A percentile compares a stretch with the other conserved stretches of the same genome.
phyloP scores from a whole-genome alignment of 129 eudicot species.

The Heracleum sosnowskyi region DNA sequence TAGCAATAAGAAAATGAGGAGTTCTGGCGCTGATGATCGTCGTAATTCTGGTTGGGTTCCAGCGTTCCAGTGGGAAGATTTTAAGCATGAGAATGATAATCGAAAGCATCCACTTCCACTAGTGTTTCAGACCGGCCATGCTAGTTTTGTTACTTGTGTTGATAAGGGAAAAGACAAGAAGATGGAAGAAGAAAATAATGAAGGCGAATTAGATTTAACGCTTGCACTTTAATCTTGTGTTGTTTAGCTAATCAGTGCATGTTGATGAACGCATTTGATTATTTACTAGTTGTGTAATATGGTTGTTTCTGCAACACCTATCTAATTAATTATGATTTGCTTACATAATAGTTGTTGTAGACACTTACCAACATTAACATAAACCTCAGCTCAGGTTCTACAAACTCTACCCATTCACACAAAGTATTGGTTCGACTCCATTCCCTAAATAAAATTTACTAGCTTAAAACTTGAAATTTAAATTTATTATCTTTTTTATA shows the following conservation, averaged over 20 bases:
- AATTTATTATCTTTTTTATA: no score
- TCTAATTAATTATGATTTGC: neutral
- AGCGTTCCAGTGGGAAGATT: conserved; percentile 30
- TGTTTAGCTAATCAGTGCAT: neutral
- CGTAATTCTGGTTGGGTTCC: conserved; percentile 19
- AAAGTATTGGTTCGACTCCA: neutral
- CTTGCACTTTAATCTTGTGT: conserved; percentile 16
- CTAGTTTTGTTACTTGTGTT: neutral
- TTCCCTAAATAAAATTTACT: neutral
- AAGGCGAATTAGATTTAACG: conserved; percentile 12
- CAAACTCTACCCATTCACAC: neutral
- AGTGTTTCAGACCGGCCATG: neutral
- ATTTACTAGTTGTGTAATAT: neutral
- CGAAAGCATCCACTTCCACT: neutral
- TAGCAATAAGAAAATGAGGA: neutral
- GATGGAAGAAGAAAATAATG: neutral
- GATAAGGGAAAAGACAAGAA: conserved; percentile 1
- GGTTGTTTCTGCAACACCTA: neutral
- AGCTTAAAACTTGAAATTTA: no score
- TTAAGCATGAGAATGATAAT: neutral
- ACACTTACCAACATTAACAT: neutral
- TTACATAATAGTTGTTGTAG: no score
- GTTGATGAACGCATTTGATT: neutral
- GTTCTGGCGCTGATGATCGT: neutral
- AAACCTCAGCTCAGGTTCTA: neutral